Conservation (phyloP, 2,329 filamentous ascomycete genomes). For the Sordariomycetes sp. region DNA sequence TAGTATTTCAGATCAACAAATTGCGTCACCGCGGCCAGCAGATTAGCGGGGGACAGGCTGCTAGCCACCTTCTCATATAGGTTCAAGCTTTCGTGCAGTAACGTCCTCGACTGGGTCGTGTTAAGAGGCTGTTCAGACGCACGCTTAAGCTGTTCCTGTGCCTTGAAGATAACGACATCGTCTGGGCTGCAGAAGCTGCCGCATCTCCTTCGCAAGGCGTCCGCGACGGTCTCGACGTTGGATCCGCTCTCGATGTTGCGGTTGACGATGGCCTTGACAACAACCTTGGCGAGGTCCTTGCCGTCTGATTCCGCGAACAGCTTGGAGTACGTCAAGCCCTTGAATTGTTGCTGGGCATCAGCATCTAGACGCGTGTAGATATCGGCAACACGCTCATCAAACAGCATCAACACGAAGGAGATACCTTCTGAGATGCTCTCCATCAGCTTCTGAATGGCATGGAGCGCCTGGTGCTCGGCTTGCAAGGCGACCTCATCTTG, state of each 20-base stretch:
- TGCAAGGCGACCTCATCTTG: slow-evolving; percentile 89
- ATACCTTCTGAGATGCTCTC: slow-evolving; percentile 92
- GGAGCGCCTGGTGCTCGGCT: slow-evolving; percentile 86
- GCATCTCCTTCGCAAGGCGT: slow-evolving; percentile 83
- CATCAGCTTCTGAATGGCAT: slow-evolving; percentile 77
- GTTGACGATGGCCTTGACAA: slow-evolving; percentile 97
- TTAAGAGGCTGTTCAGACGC: slow-evolving; percentile 71
- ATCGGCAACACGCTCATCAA: slow-evolving; percentile 86
- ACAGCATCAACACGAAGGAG: slow-evolving; percentile 88
- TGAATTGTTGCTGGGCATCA: slow-evolving; percentile 57
- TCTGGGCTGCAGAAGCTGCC: slow-evolving; percentile 97
- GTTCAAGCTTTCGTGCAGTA: slow-evolving; percentile 81
- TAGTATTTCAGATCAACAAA: slow-evolving; percentile 82
- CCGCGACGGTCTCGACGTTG: slow-evolving; percentile 94
- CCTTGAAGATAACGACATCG: slow-evolving; percentile 97
- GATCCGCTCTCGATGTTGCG: slow-evolving; percentile 94
- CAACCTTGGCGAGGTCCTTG: slow-evolving; percentile 81
- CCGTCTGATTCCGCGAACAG: slow-evolving; percentile 75
- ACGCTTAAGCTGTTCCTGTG: slow-evolving; percentile 86
- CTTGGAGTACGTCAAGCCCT: slow-evolving; percentile 74
- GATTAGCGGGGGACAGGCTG: slow-evolving; percentile 70
- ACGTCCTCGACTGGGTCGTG: slow-evolving; percentile 64
- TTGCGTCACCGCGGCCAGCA: slow-evolving; percentile 67
- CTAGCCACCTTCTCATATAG: slow-evolving; percentile 85
- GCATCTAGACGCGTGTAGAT: slow-evolving; percentile 73